Evolutionary conservation across 2,329 filamentous ascomycete species (phyloP).

Genomic region (Fusarium siculi): DNA sequence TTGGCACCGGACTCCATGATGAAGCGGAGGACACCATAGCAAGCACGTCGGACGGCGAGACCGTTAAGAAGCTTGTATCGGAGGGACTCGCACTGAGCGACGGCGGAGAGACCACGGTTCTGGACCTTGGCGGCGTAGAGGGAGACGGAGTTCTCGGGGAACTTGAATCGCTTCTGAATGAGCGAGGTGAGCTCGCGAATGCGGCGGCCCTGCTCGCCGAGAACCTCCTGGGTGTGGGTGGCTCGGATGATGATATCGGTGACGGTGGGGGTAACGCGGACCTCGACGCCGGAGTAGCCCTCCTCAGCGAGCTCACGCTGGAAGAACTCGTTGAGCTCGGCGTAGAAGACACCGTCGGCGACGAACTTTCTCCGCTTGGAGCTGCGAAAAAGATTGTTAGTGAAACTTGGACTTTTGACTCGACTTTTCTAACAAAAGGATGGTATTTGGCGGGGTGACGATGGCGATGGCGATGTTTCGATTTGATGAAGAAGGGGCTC

Average conservation of each 20-base stretch:
- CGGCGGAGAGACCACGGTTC: constrained; percentile 99
- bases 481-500: neutral
- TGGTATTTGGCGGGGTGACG: constrained; percentile 23
- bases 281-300: constrained; percentile 99
- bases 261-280: constrained; percentile 99
- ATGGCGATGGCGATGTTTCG: constrained; percentile 1
- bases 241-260: constrained; percentile 99
- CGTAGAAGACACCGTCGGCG: constrained; percentile 99
- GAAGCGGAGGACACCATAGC: constrained; percentile 99
- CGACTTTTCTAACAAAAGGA: neutral
- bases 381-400: constrained; percentile 58
- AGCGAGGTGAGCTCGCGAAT: constrained; percentile 99
- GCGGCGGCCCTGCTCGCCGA: constrained; percentile 99
- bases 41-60: constrained; percentile 96
- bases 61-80: constrained; percentile 99
- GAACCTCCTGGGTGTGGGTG: constrained; percentile 99
- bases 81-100: constrained; percentile 99
- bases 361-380: constrained; percentile 96
- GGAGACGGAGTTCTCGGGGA: constrained; percentile 99
- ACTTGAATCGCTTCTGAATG: constrained; percentile 99
- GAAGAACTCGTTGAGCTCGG: constrained; percentile 99
- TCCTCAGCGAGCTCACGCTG: constrained; percentile 99
- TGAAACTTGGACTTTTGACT: constrained; percentile 15
- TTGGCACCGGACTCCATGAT: constrained; percentile 99
- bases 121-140: constrained; percentile 99